phyloP scores from a whole-genome alignment of 805 yeast species.

The Priceomyces castillae region DNA sequence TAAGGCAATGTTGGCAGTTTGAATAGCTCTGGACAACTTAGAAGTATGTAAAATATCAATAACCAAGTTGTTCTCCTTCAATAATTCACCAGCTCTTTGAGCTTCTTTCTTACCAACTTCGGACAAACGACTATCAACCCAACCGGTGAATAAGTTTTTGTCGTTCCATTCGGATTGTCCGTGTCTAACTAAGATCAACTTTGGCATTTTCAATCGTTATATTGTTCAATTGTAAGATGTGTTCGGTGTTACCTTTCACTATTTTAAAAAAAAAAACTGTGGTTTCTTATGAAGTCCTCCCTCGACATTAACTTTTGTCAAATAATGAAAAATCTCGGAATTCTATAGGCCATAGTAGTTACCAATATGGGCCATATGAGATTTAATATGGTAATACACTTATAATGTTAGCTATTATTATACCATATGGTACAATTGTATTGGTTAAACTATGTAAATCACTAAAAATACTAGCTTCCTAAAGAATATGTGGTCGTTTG shows the following conservation, averaged over 20 bases:
- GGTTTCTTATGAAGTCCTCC: not conserved
- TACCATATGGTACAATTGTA: not conserved
- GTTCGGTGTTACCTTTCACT: not conserved
- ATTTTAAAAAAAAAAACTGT: not conserved
- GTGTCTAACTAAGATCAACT: slow-evolving; percentile 93
- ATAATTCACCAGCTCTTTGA: slow-evolving; percentile 85
- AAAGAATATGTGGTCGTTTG: slow-evolving; percentile 7
- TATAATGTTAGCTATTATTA: not conserved
- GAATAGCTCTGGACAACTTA: slow-evolving; percentile 88
- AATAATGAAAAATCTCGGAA: slow-evolving; percentile 4
- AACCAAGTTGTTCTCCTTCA: slow-evolving; percentile 78
- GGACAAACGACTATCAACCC: slow-evolving; percentile 92
- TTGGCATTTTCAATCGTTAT: slow-evolving; percentile 36
- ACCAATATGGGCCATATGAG: no score
- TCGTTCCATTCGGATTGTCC: slow-evolving; percentile 99
- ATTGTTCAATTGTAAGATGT: not conserved
- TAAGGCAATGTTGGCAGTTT: slow-evolving; percentile 93
- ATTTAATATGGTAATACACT: not conserved
- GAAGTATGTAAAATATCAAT: slow-evolving; percentile 93
- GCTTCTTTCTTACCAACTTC: slow-evolving; percentile 89
- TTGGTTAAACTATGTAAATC: not conserved
- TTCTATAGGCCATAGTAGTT: slow-evolving; percentile 3
- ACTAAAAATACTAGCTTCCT: not conserved
- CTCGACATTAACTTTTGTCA: not conserved
- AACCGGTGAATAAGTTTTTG: slow-evolving; percentile 96